phyloP scores from a whole-genome alignment of 176 grass and related monocot genomes.

The Metroxylon sagu region DNA sequence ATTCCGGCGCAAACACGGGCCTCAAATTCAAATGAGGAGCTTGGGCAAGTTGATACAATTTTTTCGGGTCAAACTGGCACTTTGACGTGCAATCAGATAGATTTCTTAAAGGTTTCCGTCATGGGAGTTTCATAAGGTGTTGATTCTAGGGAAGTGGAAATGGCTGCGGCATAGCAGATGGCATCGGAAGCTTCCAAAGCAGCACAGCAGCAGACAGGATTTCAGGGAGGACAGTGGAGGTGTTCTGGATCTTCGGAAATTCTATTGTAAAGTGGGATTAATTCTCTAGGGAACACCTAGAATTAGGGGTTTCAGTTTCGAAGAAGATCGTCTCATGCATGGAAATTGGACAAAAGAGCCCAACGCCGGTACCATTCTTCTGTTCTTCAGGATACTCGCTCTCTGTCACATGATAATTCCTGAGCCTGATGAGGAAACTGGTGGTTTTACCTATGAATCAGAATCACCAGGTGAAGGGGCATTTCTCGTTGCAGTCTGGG shows the following conservation, averaged over 20 bases:
- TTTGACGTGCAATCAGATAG: conserved; percentile 97
- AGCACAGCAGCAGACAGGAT: conserved; percentile 32
- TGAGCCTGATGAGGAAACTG: conserved; percentile 67
- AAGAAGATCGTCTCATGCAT: conserved; percentile 74
- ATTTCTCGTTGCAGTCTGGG: conserved; percentile 93
- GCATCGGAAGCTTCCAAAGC: conserved; percentile 36
- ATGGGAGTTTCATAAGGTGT: conserved; percentile 80
- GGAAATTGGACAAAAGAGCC: conserved; percentile 88
- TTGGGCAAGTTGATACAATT: conserved; percentile 91
- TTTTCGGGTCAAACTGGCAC: conserved; percentile 95
- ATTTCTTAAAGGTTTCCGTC: conserved; percentile 96
- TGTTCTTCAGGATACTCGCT: conserved; percentile 94
- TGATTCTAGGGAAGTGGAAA: conserved; percentile 83
- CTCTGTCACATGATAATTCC: conserved; percentile 90
- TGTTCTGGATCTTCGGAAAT: conserved; percentile 36
- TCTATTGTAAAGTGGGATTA: conserved; percentile 45
- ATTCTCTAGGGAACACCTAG: conserved; percentile 32
- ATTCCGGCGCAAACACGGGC: conserved; percentile 82
- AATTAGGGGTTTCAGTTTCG: conserved; percentile 89
- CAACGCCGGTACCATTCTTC: conserved; percentile 36
- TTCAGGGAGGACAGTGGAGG: conserved; percentile 46
- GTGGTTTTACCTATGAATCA: conserved; percentile 78
- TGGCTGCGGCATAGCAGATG: conserved; percentile 84
- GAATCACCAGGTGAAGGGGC: conserved; percentile 94
- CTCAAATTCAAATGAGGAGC: conserved; percentile 95